A percentile compares a stretch with the other conserved stretches of the same genome.
These are phyloP conservation scores for Tillandsia fasciculata DNA, from an alignment of 176 grass and related monocot species.

Conservation along the genomic window DNA sequence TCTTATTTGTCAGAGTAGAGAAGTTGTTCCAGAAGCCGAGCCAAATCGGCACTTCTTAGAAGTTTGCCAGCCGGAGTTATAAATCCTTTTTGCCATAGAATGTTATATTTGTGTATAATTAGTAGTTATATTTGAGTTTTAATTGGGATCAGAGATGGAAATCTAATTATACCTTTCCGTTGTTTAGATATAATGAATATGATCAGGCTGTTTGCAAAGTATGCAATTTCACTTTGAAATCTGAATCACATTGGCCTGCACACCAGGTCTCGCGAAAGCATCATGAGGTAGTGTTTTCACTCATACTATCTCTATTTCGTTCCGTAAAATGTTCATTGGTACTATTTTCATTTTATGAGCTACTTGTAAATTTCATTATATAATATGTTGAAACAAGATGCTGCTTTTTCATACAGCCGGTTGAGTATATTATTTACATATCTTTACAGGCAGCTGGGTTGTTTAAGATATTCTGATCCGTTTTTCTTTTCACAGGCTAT, in stretches of 20 bases:
- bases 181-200: conserved; percentile 78
- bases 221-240: conserved; percentile 83
- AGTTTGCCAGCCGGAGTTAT: not conserved
- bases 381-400: too few relatives aligned
- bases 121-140: not conserved
- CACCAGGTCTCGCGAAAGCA: conserved; percentile 91
- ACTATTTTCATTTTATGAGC: not conserved
- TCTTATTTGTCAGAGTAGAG: too few relatives aligned
- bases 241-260: conserved; percentile 88
- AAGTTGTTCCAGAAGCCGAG: too few relatives aligned
- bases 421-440: too few relatives aligned
- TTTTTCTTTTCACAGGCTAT: conserved; percentile 46
- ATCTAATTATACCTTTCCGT: conserved; percentile 1
- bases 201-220: conserved; percentile 86
- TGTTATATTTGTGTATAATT: not conserved
- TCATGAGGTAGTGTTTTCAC: conserved; percentile 54
- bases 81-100: not conserved
- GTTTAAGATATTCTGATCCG: not conserved
- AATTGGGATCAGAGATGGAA: not conserved
- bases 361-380: not conserved
- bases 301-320: not conserved
- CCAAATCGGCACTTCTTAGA: too few relatives aligned
- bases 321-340: not conserved
- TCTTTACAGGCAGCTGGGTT: too few relatives aligned
- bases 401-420: too few relatives aligned